Percentiles rank a stretch among this genome's conserved stretches.
Conservation (phyloP, 176 grass and related monocot species). For the Cenchrus purpureus region DNA sequence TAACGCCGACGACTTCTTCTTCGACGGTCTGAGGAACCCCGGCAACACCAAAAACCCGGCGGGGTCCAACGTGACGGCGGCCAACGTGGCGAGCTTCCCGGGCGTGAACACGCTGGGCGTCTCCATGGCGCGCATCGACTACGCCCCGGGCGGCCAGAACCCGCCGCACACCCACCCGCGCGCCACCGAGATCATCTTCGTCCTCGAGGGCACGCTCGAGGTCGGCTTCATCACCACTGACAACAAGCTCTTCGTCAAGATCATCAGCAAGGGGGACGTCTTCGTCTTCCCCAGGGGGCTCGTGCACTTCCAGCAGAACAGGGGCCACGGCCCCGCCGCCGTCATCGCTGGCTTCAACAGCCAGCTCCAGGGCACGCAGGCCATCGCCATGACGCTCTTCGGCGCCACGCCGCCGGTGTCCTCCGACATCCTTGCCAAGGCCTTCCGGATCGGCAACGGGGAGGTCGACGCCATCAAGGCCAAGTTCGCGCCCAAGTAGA, state of each 20-base stretch:
- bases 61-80: constrained; percentile 52
- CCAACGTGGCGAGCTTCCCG: constrained; percentile 55
- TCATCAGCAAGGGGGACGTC: constrained; percentile 52
- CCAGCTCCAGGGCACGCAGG: constrained; percentile 76
- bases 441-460: constrained; percentile 48
- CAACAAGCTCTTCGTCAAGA: constrained; percentile 66
- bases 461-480: constrained; percentile 58
- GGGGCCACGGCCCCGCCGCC: constrained; percentile 36
- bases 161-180: constrained; percentile 87
- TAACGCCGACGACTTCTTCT: constrained; percentile 75
- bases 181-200: constrained; percentile 80
- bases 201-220: constrained; percentile 65
- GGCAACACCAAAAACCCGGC: constrained; percentile 62
- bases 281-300: constrained; percentile 80
- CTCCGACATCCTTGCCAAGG: constrained; percentile 66
- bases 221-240: constrained; percentile 80
- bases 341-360: constrained; percentile 80
- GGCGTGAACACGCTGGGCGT: constrained; percentile 84
- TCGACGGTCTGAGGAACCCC: constrained; percentile 29
- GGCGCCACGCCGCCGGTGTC: constrained; percentile 46
- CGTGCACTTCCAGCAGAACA: constrained; percentile 87
- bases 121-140: constrained; percentile 81
- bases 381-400: constrained; percentile 69
- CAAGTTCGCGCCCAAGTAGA: constrained; percentile 51
- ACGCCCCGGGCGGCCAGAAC: constrained; percentile 58